Percentiles rank a stretch among this genome's conserved stretches.
These are phyloP conservation scores for Colletotrichum siamense DNA, from an alignment of 2,329 filamentous ascomycete genomes.

Conservation along the genomic window DNA sequence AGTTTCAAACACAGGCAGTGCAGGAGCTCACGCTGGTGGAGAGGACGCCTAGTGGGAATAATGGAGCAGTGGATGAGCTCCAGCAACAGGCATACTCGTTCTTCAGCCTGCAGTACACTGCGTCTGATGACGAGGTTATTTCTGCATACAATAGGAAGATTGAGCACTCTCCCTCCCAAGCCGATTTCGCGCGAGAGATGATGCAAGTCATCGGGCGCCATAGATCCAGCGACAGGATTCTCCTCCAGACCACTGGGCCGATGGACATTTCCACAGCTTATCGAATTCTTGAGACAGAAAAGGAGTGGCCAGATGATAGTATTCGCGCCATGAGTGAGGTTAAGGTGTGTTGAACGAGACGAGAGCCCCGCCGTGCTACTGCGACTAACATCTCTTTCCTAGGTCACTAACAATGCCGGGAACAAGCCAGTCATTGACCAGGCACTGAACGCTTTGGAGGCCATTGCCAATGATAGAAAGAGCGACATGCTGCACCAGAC, in stretches of 20 bases:
- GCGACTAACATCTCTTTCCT: not conserved
- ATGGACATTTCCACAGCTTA: slow-evolving; percentile 13
- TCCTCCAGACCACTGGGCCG: not conserved
- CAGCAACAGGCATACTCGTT: slow-evolving; percentile 18
- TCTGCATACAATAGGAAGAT: slow-evolving; percentile 24
- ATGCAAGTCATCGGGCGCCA: slow-evolving; percentile 25
- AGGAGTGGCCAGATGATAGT: not conserved
- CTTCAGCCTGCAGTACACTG: slow-evolving; percentile 12
- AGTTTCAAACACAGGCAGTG: slow-evolving; percentile 11
- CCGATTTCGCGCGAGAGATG: slow-evolving; percentile 25
- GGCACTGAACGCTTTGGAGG: slow-evolving; percentile 9
- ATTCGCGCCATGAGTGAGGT: slow-evolving; percentile 13
- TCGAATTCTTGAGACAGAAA: slow-evolving; percentile 7
- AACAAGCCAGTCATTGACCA: not conserved
- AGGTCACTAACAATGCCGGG: slow-evolving; percentile 11
- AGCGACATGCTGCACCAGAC: not conserved
- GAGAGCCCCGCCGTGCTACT: not conserved
- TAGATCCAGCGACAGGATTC: slow-evolving; percentile 8
- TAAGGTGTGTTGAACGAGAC: not conserved
- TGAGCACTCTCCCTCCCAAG: slow-evolving; percentile 24
- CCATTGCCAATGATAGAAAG: not conserved
- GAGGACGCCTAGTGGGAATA: not conserved
- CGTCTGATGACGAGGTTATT: slow-evolving; percentile 25
- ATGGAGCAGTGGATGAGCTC: slow-evolving; percentile 5
- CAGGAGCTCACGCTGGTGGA: slow-evolving; percentile 18